These are phyloP conservation scores for Xylariaceae sp. DNA, from an alignment of 2,329 filamentous ascomycete species.

Conservation along the genomic window DNA sequence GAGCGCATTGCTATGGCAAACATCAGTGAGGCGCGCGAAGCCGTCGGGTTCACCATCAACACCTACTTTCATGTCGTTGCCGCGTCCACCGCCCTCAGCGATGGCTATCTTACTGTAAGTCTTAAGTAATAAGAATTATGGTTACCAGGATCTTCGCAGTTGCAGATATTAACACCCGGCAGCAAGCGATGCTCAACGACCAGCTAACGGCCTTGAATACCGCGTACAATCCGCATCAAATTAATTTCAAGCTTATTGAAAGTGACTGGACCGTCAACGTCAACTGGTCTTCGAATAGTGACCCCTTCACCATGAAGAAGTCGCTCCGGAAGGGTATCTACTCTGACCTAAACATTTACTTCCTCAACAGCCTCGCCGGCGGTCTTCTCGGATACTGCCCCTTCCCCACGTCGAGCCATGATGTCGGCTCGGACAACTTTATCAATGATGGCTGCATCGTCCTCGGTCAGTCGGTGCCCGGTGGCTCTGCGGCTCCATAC, in stretches of 20 bases:
- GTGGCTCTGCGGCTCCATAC: slow-evolving; percentile 26
- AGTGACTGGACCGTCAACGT: slow-evolving; percentile 45
- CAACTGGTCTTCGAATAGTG: slow-evolving; percentile 41
- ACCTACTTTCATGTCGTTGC: slow-evolving; percentile 40
- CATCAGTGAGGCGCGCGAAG: slow-evolving; percentile 20
- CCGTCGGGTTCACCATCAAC: slow-evolving; percentile 34
- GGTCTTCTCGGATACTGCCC: slow-evolving; percentile 45
- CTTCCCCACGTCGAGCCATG: slow-evolving; percentile 42
- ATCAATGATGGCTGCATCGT: slow-evolving; percentile 36
- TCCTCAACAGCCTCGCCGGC: slow-evolving; percentile 36
- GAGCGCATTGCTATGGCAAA: slow-evolving; percentile 25
- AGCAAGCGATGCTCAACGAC: slow-evolving; percentile 36
- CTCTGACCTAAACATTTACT: slow-evolving; percentile 46
- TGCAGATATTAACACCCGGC: slow-evolving; percentile 13
- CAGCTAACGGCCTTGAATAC: slow-evolving; percentile 46
- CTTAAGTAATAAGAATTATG: no score
- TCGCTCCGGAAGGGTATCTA: slow-evolving; percentile 45
- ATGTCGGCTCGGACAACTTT: slow-evolving; percentile 34
- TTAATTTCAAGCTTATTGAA: slow-evolving; percentile 43
- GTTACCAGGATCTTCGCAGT: background rate
- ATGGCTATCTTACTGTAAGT: slow-evolving; percentile 38
- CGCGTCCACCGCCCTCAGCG: slow-evolving; percentile 28
- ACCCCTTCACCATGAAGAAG: slow-evolving; percentile 43
- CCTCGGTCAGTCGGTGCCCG: slow-evolving; percentile 27
- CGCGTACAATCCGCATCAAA: slow-evolving; percentile 41